These are phyloP conservation scores for Zasmidium citrigriseum DNA, from an alignment of 2,329 filamentous ascomycete species.

Conservation along the genomic window DNA sequence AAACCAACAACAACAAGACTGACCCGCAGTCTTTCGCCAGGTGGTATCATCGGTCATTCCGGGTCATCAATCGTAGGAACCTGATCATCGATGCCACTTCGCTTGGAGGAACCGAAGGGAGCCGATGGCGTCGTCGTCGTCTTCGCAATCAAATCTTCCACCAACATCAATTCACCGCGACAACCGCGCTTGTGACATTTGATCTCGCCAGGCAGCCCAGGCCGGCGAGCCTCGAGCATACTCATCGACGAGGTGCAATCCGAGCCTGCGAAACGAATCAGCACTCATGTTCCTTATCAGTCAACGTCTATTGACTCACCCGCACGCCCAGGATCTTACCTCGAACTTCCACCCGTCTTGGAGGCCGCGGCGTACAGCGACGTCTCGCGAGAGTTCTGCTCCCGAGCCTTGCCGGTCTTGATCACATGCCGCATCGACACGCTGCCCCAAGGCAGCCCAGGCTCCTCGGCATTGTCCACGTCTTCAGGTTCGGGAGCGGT, in stretches of 20 bases:
- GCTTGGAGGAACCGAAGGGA: neutral
- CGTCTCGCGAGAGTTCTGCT: slow-evolving; percentile 45
- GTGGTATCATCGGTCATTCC: neutral
- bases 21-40: slow-evolving; percentile 4
- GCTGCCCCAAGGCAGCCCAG: slow-evolving; percentile 72
- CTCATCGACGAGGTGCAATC: slow-evolving; percentile 41
- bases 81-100: neutral
- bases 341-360: slow-evolving; percentile 40
- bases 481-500: slow-evolving; percentile 60
- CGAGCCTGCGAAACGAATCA: slow-evolving; percentile 32
- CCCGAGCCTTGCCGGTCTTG: slow-evolving; percentile 46
- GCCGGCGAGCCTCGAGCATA: slow-evolving; percentile 40
- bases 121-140: neutral
- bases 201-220: slow-evolving; percentile 27
- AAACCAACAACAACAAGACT: neutral
- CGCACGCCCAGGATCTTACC: slow-evolving; percentile 38
- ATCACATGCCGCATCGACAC: slow-evolving; percentile 61
- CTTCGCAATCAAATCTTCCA: neutral
- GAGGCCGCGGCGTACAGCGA: slow-evolving; percentile 41
- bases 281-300: neutral
- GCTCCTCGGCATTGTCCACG: slow-evolving; percentile 55
- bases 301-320: slow-evolving; percentile 16
- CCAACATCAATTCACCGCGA: too few relatives aligned
- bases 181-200: neutral
- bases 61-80: neutral